Conservation (phyloP, 139 green algal genomes). For the Klebsormidium nitens region DNA sequence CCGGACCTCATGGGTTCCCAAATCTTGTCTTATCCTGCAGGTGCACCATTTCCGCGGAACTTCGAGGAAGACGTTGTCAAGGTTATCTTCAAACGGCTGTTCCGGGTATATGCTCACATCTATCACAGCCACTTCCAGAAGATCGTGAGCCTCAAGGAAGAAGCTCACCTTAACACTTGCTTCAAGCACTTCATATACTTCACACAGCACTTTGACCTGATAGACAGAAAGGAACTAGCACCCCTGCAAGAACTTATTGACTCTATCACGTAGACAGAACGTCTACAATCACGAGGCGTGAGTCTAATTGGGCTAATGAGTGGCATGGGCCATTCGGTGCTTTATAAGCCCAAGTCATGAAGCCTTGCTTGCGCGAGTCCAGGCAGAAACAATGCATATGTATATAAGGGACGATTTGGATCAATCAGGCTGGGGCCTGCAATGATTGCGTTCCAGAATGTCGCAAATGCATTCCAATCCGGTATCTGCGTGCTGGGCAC, state of each 20-base stretch:
- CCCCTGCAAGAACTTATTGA: constrained; percentile 93
- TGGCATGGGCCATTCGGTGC: too few relatives aligned
- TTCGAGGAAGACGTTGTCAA: constrained; percentile 81
- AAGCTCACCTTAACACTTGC: constrained; percentile 97
- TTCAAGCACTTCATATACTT: constrained; percentile 99
- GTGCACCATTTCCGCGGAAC: constrained; percentile 74
- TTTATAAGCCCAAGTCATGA: too few relatives aligned
- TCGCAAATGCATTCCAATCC: too few relatives aligned
- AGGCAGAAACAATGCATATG: too few relatives aligned
- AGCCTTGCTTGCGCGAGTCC: too few relatives aligned
- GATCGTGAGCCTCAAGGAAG: constrained; percentile 50
- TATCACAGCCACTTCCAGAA: constrained; percentile 96
- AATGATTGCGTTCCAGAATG: too few relatives aligned
- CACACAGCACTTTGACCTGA: constrained; percentile 74
- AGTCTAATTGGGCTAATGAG: too few relatives aligned
- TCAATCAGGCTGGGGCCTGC: too few relatives aligned
- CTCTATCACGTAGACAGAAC: constrained; percentile 25
- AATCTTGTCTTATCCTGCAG: too few relatives aligned
- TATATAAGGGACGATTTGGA: too few relatives aligned
- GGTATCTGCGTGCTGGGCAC: too few relatives aligned
- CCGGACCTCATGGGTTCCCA: too few relatives aligned
- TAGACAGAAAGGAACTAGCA: constrained; percentile 87
- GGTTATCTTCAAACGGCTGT: constrained; percentile 96
- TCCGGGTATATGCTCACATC: constrained; percentile 98
- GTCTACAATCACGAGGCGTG: neutral